Percentiles rank a stretch among this genome's conserved stretches.
Evolutionary conservation across 1,284 basidiomycete species (phyloP).

Genomic region (Puccinia brachypodii): DNA sequence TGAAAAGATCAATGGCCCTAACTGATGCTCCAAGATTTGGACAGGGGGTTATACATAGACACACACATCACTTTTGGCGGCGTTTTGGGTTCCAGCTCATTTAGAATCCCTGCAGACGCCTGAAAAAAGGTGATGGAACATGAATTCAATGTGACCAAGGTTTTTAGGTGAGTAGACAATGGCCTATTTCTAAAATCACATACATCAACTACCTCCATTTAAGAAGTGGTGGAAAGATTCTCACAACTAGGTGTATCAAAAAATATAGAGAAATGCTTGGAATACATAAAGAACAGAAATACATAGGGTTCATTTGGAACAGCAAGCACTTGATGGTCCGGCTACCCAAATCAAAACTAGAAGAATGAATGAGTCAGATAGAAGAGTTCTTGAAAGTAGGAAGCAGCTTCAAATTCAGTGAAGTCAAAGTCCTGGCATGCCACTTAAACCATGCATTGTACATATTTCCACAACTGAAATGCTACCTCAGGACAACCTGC

Average conservation of each 20-base stretch:
- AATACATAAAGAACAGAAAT: no score
- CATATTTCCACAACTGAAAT: background rate
- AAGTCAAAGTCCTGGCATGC: no score
- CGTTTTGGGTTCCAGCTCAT: background rate
- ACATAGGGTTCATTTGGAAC: no score
- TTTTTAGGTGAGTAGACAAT: background rate
- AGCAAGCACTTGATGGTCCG: no score
- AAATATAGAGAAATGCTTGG: no score
- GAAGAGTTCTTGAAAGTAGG: no score
- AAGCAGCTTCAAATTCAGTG: no score
- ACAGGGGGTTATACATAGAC: background rate
- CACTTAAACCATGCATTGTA: background rate
- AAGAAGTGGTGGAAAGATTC: no score
- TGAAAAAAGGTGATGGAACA: background rate
- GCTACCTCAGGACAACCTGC: background rate
- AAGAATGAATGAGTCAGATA: no score
- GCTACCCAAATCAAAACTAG: no score
- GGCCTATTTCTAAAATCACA: background rate
- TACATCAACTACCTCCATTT: no score
- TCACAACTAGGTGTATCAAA: no score
- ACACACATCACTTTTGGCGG: background rate
- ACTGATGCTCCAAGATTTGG: background rate
- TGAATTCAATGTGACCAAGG: background rate
- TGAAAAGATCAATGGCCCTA: background rate
- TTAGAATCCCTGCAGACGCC: background rate